phyloP scores from a whole-genome alignment of 2,329 filamentous ascomycete genomes.

The Xylaria sp. region DNA sequence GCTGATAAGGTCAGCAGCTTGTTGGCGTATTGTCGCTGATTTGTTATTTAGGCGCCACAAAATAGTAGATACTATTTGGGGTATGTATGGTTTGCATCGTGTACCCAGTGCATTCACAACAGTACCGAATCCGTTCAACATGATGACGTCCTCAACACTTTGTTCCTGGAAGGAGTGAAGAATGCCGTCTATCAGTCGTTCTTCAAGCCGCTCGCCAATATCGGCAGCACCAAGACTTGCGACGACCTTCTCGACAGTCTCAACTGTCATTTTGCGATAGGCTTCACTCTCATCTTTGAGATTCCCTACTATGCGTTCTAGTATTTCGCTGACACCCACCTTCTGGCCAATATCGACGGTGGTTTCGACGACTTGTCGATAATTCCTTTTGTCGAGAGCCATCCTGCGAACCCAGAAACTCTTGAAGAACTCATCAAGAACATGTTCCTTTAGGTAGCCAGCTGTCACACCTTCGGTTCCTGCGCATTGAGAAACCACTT shows the following conservation, averaged over 20 bases:
- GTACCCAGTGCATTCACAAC: constrained; percentile 95
- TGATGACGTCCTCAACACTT: constrained; percentile 93
- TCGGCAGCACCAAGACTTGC: constrained; percentile 93
- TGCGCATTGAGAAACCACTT: constrained; percentile 95
- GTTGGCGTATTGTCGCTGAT: constrained; percentile 93
- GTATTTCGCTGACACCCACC: constrained; percentile 94
- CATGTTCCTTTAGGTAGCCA: constrained; percentile 93
- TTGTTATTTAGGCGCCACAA: constrained; percentile 98
- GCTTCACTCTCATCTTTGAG: constrained; percentile 98
- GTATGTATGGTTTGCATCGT: constrained; percentile 94
- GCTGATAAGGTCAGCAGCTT: constrained; percentile 95
- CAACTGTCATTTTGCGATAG: constrained; percentile 98
- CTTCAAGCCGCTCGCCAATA: constrained; percentile 90
- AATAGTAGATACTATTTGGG: constrained; percentile 96
- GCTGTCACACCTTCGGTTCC: constrained; percentile 95
- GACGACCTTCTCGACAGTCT: constrained; percentile 96
- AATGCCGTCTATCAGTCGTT: constrained; percentile 93
- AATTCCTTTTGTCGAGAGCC: constrained; percentile 97
- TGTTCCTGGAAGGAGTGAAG: constrained; percentile 98
- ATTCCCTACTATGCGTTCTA: constrained; percentile 92
- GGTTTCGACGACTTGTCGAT: constrained; percentile 96
- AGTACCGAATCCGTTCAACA: constrained; percentile 97
- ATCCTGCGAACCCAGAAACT: constrained; percentile 98
- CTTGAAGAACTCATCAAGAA: constrained; percentile 97
- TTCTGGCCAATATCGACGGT: constrained; percentile 98